Percentiles rank a stretch among this genome's conserved stretches.
phyloP scores from a whole-genome alignment of 495 filamentous ascomycete genomes.

The Penicillium canariense region DNA sequence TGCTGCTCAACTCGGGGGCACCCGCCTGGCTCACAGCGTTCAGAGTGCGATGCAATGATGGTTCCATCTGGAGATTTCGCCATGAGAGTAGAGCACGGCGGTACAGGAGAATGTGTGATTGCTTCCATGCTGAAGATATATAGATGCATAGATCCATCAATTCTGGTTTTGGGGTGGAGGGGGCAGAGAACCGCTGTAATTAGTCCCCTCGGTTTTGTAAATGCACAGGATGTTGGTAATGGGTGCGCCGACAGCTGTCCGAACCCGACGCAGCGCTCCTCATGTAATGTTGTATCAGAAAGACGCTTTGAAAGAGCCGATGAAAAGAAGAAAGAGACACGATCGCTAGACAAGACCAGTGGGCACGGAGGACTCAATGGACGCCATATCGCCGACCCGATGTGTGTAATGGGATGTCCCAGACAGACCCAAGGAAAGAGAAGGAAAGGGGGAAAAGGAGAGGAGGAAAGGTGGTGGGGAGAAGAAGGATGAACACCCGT shows the following conservation, averaged over 20 bases:
- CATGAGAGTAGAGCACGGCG: neutral
- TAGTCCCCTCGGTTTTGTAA: neutral
- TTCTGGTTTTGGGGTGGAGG: slow-evolving; percentile 12
- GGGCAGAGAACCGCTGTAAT: neutral
- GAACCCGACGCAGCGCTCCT: neutral
- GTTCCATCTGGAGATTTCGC: neutral
- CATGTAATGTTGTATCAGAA: slow-evolving; percentile 16
- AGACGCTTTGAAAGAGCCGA: slow-evolving; percentile 7
- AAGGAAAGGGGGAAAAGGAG: slow-evolving; percentile 1
- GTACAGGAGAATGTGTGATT: neutral
- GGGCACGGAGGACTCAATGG: slow-evolving; percentile 11
- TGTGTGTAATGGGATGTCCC: slow-evolving; percentile 8
- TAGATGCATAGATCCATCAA: slow-evolving; percentile 12
- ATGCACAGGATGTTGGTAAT: neutral
- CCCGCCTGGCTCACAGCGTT: neutral
- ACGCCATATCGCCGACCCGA: slow-evolving; percentile 18
- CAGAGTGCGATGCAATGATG: neutral
- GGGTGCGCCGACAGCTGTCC: neutral
- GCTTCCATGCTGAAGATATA: neutral
- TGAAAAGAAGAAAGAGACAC: slow-evolving; percentile 4
- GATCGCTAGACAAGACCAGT: slow-evolving; percentile 24
- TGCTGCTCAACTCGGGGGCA: neutral
- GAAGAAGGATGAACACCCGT: slow-evolving; percentile 5
- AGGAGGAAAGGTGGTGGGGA: slow-evolving; percentile 1
- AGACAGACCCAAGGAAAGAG: neutral